Evolutionary conservation across 202 grass and related monocot genomes (phyloP).

Genomic region (Schoenoplectus tabernaemontani): DNA sequence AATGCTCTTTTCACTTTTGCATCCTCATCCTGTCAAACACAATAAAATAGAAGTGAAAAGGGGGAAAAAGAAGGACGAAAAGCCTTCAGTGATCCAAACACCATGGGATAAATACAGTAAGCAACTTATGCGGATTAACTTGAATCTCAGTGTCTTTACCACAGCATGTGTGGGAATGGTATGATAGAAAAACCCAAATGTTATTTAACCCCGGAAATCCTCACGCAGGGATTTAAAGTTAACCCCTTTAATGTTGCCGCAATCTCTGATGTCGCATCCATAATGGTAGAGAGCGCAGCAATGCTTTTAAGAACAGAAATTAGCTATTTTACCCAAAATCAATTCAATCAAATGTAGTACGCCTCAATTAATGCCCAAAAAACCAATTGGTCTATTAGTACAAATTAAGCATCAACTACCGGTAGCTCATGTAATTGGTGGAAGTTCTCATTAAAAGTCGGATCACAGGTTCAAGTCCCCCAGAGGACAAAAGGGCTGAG

Average conservation of each 20-base stretch:
- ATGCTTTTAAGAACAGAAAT: neutral
- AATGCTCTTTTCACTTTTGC: constrained; percentile 89
- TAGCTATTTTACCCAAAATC: neutral
- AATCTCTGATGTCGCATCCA: neutral
- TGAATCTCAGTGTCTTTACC: neutral
- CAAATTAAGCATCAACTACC: neutral
- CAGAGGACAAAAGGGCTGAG: neutral
- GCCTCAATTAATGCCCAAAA: neutral
- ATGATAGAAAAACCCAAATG: neutral
- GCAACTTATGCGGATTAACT: neutral
- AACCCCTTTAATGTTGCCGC: neutral
- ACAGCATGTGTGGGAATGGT: neutral
- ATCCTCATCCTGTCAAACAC: constrained; percentile 52
- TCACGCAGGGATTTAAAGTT: neutral
- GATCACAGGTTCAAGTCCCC: neutral
- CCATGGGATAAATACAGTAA: neutral
- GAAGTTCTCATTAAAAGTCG: neutral
- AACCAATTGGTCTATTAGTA: neutral
- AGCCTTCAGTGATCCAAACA: neutral
- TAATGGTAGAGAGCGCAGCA: neutral
- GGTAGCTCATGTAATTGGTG: neutral
- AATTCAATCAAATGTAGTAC: neutral
- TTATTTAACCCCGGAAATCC: neutral
- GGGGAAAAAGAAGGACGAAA: neutral
- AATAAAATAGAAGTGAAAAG: neutral